Conservation (phyloP, 129 eudicot genomes). For the Tagetes erecta region DNA sequence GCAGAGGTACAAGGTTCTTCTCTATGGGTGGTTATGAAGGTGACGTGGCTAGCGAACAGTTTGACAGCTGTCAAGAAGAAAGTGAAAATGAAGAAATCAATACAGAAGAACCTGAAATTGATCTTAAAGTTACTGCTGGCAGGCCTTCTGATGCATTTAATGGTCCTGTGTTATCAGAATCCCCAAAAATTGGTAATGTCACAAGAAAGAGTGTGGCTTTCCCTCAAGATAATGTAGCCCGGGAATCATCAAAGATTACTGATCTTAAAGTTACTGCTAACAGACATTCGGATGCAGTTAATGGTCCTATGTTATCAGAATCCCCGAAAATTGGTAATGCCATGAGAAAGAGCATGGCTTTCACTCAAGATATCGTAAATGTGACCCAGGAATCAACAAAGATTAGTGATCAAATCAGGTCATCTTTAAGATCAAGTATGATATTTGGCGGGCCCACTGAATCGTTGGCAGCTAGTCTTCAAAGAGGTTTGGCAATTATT, state of each 20-base stretch:
- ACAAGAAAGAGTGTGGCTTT: conserved; percentile 48
- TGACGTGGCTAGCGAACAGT: conserved; percentile 71
- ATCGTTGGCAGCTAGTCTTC: conserved; percentile 92
- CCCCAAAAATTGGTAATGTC: conserved; percentile 65
- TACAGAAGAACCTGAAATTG: conserved; percentile 44
- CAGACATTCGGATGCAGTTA: conserved; percentile 55
- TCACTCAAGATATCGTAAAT: conserved; percentile 28
- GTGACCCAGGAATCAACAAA: conserved; percentile 41
- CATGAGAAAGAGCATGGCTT: conserved; percentile 48
- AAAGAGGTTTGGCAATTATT: conserved; percentile 76
- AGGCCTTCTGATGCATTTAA: conserved; percentile 54
- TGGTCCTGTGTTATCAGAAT: conserved; percentile 73
- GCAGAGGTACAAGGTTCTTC: conserved; percentile 47
- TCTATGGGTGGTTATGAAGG: conserved; percentile 68
- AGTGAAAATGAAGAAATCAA: conserved; percentile 65
- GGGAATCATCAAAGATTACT: not conserved
- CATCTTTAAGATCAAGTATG: conserved; percentile 75
- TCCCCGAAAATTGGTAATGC: conserved; percentile 68
- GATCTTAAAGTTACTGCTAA: conserved; percentile 23
- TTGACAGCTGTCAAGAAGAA: conserved; percentile 67
- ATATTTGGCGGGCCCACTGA: conserved; percentile 71
- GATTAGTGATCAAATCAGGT: conserved; percentile 45
- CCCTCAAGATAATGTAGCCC: conserved; percentile 36
- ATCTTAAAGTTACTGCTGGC: conserved; percentile 36
- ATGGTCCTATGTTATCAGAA: conserved; percentile 71